Evolutionary conservation across 768 basidiomycete species (phyloP).

Genomic region (Lyophyllum shimeji): DNA sequence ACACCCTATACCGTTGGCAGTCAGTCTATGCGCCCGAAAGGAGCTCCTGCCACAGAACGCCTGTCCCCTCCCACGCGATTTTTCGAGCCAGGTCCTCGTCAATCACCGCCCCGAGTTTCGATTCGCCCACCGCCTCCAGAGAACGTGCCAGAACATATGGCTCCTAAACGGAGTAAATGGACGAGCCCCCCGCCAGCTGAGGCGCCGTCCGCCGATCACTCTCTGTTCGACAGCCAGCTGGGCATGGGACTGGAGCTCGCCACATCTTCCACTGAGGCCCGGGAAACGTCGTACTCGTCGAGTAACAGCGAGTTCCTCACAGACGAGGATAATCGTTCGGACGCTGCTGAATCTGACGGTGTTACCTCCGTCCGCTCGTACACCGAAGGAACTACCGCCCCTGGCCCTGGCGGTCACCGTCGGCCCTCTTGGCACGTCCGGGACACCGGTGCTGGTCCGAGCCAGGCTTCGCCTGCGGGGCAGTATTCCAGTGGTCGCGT

Average conservation of each 20-base stretch:
- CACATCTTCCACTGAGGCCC: slow-evolving; percentile 59
- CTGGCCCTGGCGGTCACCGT: slow-evolving; percentile 31
- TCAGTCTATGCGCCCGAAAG: slow-evolving; percentile 54
- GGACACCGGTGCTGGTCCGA: slow-evolving; percentile 26
- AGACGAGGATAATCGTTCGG: slow-evolving; percentile 63
- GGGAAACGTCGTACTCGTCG: slow-evolving; percentile 52
- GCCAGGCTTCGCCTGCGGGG: slow-evolving; percentile 15
- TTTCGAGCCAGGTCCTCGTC: slow-evolving; percentile 40
- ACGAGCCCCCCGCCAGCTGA: slow-evolving; percentile 83
- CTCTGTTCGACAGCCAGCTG: slow-evolving; percentile 66
- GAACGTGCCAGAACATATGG: slow-evolving; percentile 87
- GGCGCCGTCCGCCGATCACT: slow-evolving; percentile 65
- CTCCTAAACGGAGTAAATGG: slow-evolving; percentile 78
- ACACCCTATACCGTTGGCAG: slow-evolving; percentile 70
- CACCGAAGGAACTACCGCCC: slow-evolving; percentile 45
- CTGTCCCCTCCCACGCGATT: slow-evolving; percentile 56
- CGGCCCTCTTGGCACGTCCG: slow-evolving; percentile 50
- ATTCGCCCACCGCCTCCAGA: slow-evolving; percentile 59
- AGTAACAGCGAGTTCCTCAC: slow-evolving; percentile 64
- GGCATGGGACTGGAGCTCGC: slow-evolving; percentile 68
- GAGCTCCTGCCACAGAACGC: slow-evolving; percentile 38
- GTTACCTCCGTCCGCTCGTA: slow-evolving; percentile 67
- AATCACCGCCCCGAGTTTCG: slow-evolving; percentile 23
- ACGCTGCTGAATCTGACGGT: slow-evolving; percentile 65
- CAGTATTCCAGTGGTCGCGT: slow-evolving; percentile 21